phyloP scores from a whole-genome alignment of 2,329 filamentous ascomycete species.

The Ascochyta viciae-villosae region DNA sequence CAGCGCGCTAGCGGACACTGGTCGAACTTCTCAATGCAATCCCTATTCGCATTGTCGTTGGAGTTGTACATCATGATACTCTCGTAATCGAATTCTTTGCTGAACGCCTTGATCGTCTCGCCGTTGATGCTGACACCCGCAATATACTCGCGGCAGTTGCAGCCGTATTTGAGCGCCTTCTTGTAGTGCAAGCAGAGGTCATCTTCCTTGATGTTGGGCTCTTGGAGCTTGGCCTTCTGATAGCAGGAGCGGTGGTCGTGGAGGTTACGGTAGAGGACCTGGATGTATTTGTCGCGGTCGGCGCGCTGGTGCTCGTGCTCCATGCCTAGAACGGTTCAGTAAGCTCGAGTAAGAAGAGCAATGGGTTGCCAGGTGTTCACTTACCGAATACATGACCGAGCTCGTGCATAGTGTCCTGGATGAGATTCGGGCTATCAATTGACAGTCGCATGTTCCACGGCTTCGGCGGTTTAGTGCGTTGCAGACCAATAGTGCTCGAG shows the following conservation, averaged over 20 bases:
- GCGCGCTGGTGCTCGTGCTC: conserved; percentile 11
- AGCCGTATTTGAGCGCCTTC: not conserved
- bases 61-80: conserved; percentile 5
- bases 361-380: not conserved
- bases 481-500: conserved; percentile 1
- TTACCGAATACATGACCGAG: conserved; percentile 2
- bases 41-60: not conserved
- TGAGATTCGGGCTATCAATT: not conserved
- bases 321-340: conserved; percentile 4
- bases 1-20: conserved; percentile 1
- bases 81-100: not conserved
- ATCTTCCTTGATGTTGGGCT: conserved; percentile 2
- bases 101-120: not conserved
- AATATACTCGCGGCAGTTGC: not conserved
- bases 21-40: not conserved
- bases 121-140: not conserved
- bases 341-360: not conserved
- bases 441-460: not conserved
- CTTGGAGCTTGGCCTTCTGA: not conserved
- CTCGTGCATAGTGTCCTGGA: conserved; percentile 1
- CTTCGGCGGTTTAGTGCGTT: not conserved
- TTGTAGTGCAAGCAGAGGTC: not conserved
- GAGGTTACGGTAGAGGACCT: not conserved
- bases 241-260: not conserved
- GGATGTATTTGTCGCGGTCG: conserved; percentile 13